Evolutionary conservation across 2,329 filamentous ascomycete genomes (phyloP), one percentile per base, ranked within the genome.

Genomic region (Ascochyta clinopodiicola): DNA sequence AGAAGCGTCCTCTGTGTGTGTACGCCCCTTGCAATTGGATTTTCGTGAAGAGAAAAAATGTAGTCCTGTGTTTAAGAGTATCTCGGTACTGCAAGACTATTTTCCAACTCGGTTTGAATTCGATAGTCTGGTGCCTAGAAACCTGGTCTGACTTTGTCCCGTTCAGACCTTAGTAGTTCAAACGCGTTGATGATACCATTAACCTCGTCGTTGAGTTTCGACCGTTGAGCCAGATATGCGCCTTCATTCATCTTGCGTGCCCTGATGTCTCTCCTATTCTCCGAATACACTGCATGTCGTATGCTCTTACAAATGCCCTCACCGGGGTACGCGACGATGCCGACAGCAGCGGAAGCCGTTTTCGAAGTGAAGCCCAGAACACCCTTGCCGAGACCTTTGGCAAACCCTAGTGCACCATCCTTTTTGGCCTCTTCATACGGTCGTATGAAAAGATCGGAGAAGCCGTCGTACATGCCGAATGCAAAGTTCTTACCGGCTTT

Each of bases 301-400:
- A 61, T 36, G 31, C 58, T 58, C 47, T 62, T 62, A 21, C 44
- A 61, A 5, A 64, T 60, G 2, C 61, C 63, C 22, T 61, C 40
- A 5, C 55, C 61, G 24, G 63, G 61, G 34, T 64, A 66, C 6
- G 59, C 63, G 4, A 63, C 48, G 49, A 50, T 25, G 17, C 61
- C 43, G 17, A 57, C 51, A 36, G 37, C 17, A 39, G 44, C 52
- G 21, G 48, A 40, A 15, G 25, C 45, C 10, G 48, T 53, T 17
- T 47, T 56, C 9, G 44, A 38, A 0, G 48, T 44, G 25, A 50
- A 56, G 1, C 46, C 36, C n/a, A 59, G 1, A 4, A 51, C 56
- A 2, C 76, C 77, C 47, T 75, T 78, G 0, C 67, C 69, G 0
- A 77, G 38, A 0, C 73, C 75, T 35, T 73, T 76, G 0, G 66